A percentile compares a stretch with the other conserved stretches of the same genome.
phyloP scores from a whole-genome alignment of 2,329 filamentous ascomycete species.

The Fusarium sp. region DNA sequence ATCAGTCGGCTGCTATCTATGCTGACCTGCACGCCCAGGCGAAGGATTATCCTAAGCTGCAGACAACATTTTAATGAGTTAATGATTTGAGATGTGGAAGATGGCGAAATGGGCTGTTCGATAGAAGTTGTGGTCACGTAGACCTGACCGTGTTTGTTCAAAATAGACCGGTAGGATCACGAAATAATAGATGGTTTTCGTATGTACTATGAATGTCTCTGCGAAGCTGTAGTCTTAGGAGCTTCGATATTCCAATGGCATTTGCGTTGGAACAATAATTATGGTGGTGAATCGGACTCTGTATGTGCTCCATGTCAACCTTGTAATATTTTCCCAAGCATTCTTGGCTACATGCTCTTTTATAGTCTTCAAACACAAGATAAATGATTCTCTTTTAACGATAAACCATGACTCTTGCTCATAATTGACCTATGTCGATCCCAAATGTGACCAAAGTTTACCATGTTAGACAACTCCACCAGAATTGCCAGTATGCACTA shows the following conservation, averaged over 20 bases:
- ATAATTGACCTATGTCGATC: not conserved
- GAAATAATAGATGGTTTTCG: not conserved
- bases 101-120: not conserved
- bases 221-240: not conserved
- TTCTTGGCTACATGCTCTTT: no score
- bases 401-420: not conserved
- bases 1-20: slow-evolving; percentile 57
- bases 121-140: not conserved
- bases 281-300: not conserved
- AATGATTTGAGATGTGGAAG: not conserved
- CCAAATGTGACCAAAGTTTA: not conserved
- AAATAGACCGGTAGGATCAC: not conserved
- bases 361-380: no score
- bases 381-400: not conserved
- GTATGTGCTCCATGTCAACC: not conserved
- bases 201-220: not conserved
- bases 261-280: not conserved
- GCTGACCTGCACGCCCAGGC: slow-evolving; percentile 44
- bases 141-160: not conserved
- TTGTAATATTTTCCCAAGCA: no score
- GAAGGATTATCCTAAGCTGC: slow-evolving; percentile 48
- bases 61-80: slow-evolving; percentile 46
- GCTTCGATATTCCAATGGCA: not conserved
- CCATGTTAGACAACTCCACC: slow-evolving; percentile 21
- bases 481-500: slow-evolving; percentile 1